phyloP scores from a whole-genome alignment of 2,329 filamentous ascomycete species.

The Ophiocordyceps camponoti-floridani region DNA sequence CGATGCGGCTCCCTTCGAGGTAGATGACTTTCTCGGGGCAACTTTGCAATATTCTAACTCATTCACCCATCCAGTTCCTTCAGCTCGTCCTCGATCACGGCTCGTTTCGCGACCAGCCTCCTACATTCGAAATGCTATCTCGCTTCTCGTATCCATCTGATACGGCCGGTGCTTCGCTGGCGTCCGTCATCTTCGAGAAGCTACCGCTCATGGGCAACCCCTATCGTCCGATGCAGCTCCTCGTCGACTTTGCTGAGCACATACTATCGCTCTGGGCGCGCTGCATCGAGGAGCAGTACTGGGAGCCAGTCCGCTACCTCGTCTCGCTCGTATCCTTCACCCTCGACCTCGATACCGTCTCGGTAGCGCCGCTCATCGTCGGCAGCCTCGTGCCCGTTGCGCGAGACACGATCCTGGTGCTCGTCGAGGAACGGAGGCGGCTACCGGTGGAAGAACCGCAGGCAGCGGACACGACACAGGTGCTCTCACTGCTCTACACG shows the following conservation, averaged over 20 bases:
- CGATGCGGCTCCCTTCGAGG: conserved; percentile 22
- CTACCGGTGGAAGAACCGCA: conserved; percentile 26
- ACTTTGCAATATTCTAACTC: not conserved
- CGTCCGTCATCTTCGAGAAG: conserved; percentile 48
- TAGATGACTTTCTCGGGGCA: conserved; percentile 10
- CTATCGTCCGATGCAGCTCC: conserved; percentile 32
- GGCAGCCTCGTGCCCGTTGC: conserved; percentile 35
- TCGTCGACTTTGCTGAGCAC: conserved; percentile 45
- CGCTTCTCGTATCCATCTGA: conserved; percentile 47
- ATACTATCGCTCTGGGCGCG: conserved; percentile 50
- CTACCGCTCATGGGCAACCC: conserved; percentile 38
- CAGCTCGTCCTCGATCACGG: conserved; percentile 48
- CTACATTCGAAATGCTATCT: conserved; percentile 50
- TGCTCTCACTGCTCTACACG: conserved; percentile 48
- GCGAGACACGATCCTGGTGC: conserved; percentile 40
- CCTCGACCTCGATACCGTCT: conserved; percentile 40
- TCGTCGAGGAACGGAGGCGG: conserved; percentile 38
- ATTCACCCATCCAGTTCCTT: conserved; percentile 25
- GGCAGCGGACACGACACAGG: conserved; percentile 39
- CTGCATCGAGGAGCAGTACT: conserved; percentile 46
- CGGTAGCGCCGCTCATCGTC: conserved; percentile 40
- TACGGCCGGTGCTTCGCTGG: conserved; percentile 36
- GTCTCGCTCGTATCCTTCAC: conserved; percentile 46
- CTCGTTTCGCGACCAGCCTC: conserved; percentile 31
- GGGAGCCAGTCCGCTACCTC: conserved; percentile 46